A percentile compares a stretch with the other conserved stretches of the same genome.
Conservation (phyloP, 2,329 filamentous ascomycete species). For the Clarireedia hainanense region DNA sequence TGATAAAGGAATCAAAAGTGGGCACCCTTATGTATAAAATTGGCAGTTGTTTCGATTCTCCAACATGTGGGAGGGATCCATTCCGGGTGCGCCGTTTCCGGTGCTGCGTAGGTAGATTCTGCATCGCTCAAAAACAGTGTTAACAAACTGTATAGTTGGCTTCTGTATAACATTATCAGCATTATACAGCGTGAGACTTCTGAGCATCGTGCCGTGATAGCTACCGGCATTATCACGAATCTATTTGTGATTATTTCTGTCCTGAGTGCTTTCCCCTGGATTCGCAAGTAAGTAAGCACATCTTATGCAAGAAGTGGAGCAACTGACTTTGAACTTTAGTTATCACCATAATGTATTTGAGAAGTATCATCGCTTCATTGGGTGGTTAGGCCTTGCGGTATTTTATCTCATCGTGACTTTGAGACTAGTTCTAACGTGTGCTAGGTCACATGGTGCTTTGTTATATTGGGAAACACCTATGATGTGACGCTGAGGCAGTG, state of each 20-base stretch:
- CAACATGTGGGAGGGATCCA: slow-evolving; percentile 37
- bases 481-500: slow-evolving; percentile 31
- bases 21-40: slow-evolving; percentile 32
- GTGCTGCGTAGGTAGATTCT: slow-evolving; percentile 28
- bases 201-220: slow-evolving; percentile 27
- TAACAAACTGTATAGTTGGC: slow-evolving; percentile 28
- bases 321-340: slow-evolving; percentile 22
- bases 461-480: slow-evolving; percentile 33
- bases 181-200: too few relatives aligned
- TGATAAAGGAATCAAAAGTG: slow-evolving; percentile 26
- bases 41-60: slow-evolving; percentile 31
- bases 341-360: slow-evolving; percentile 36
- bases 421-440: slow-evolving; percentile 8
- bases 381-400: slow-evolving; percentile 35
- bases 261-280: slow-evolving; percentile 35
- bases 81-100: slow-evolving; percentile 34
- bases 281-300: slow-evolving; percentile 31
- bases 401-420: slow-evolving; percentile 5
- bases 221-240: slow-evolving; percentile 33
- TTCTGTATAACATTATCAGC: slow-evolving; percentile 30
- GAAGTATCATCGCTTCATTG: slow-evolving; percentile 35
- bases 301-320: background rate
- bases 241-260: slow-evolving; percentile 33
- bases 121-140: background rate
- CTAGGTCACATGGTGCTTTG: slow-evolving; percentile 33